Base-by-base conservation (phyloP, 345 rosid species). In the Eucalyptus urophylla region DNA sequence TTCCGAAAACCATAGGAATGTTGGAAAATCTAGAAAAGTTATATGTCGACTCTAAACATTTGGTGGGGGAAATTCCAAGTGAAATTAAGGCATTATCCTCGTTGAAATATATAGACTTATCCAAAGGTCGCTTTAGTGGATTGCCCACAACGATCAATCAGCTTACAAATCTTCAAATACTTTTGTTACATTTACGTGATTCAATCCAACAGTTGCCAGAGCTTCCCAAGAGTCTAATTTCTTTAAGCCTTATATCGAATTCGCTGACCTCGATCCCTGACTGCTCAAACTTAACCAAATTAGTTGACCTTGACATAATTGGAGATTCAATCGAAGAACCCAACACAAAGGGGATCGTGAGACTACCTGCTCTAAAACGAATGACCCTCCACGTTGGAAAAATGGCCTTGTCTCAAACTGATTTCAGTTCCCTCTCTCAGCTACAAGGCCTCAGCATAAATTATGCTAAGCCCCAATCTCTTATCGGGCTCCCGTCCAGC, bases 361-460 rank as follows among this genome's bases (percentile, higher is more conserved):
- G 19, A 31, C 6, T 31, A 16, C 7, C 4, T 31, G 7, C 43
- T 11, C 16, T 50, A 1, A 8, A 0, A 8, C 0, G 0, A 1
- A 13, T 50, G 25, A 0, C 0, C 2, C 13, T 5, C 0, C 0
- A 0, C 13, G 2, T 69, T 33, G 80, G 2, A 8, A 9, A 33
- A 8, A 16, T 17, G 40, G 7, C 13, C 7, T 69, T 5, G 44
- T 44, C 80, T 33, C 13, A 44, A 69, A 33, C 11, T 2, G 45
- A 31, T 17, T 50, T 50, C 1, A 54, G 29, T 4, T 86, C 87
- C 87, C 62, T 50, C 40, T 15, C 62, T 54, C 15, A 14, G 3
- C 17, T 86, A 8, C 14, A 11, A n/a, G 0, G 0, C 1, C 87
- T 86, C 27, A 0, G 0, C 3, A 2, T 86, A 15, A 16, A 0